Percentiles rank a stretch among this genome's conserved stretches.
phyloP scores from a whole-genome alignment of 768 basidiomycete genomes.

The Phylloporus rhodoxanthus region DNA sequence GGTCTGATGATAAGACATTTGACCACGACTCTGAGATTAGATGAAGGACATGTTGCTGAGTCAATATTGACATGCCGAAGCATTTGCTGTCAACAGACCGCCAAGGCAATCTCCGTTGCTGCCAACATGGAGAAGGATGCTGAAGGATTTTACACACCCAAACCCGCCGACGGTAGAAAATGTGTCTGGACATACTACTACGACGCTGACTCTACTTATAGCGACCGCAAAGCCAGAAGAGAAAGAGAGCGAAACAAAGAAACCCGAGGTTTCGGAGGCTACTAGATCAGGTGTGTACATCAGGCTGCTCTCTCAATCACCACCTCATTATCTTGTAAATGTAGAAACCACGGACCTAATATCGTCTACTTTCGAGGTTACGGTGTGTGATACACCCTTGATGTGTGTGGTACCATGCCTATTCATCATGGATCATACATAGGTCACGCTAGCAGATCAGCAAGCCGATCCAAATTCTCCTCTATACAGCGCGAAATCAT shows the following conservation, averaged over 20 bases:
- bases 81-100: background rate
- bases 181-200: background rate
- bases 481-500: constrained; percentile 85
- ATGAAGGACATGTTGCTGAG: constrained; percentile 17
- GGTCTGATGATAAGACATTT: background rate
- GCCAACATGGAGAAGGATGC: constrained; percentile 62
- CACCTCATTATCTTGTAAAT: background rate
- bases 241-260: constrained; percentile 24
- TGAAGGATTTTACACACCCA: constrained; percentile 71
- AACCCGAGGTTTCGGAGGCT: constrained; percentile 16
- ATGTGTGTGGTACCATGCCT: background rate
- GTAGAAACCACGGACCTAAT: constrained; percentile 53
- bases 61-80: constrained; percentile 8
- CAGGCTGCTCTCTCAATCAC: background rate
- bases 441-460: constrained; percentile 96
- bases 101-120: constrained; percentile 1
- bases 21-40: constrained; percentile 14
- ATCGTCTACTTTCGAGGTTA: constrained; percentile 77
- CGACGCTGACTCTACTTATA: constrained; percentile 9
- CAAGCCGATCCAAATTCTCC: constrained; percentile 96
- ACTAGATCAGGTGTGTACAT: constrained; percentile 20
- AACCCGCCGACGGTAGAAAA: constrained; percentile 36
- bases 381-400: constrained; percentile 43
- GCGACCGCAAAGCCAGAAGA: constrained; percentile 21
- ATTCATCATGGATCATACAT: constrained; percentile 27